Conservation (phyloP, 1,284 basidiomycete species). For the Apiotrichum laibachii region DNA sequence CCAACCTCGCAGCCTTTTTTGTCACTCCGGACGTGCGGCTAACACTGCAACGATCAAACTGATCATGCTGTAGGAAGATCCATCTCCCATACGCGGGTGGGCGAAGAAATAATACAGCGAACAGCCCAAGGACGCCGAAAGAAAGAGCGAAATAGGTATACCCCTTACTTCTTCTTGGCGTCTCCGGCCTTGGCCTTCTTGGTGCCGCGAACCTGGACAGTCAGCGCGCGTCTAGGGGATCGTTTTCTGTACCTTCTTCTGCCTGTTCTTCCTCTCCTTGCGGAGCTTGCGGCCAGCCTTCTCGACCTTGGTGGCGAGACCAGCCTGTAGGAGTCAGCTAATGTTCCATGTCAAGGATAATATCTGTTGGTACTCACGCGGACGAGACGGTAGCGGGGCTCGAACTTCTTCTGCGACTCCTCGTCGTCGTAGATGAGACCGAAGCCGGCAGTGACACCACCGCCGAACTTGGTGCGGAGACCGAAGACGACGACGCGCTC, state of each 20-base stretch:
- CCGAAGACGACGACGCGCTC: constrained; percentile 63
- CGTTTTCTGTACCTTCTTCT: constrained; percentile 98
- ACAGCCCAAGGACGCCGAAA: constrained; percentile 6
- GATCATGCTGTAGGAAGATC: constrained; percentile 5
- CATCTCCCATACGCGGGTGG: constrained; percentile 7
- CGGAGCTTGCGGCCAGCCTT: constrained; percentile 92
- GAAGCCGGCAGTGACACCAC: constrained; percentile 95
- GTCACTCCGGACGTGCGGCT: too few relatives aligned
- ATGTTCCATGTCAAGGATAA: neutral
- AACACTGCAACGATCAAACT: too few relatives aligned
- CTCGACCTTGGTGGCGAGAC: constrained; percentile 77
- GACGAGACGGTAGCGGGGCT: constrained; percentile 93
- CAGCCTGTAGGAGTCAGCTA: constrained; percentile 42
- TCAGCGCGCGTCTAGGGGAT: neutral
- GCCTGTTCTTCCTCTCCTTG: constrained; percentile 99
- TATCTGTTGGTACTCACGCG: constrained; percentile 64
- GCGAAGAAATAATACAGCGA: constrained; percentile 7
- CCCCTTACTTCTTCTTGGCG: constrained; percentile 27
- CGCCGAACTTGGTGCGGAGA: constrained; percentile 93
- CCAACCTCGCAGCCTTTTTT: too few relatives aligned
- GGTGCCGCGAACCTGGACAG: constrained; percentile 18
- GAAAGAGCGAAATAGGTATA: too few relatives aligned
- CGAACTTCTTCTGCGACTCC: constrained; percentile 91
- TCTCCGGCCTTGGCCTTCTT: constrained; percentile 15
- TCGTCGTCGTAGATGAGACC: constrained; percentile 98